A percentile compares a stretch with the other conserved stretches of the same genome.
phyloP scores from a whole-genome alignment of 805 yeast genomes.

The Saccharomycopsis amapae region DNA sequence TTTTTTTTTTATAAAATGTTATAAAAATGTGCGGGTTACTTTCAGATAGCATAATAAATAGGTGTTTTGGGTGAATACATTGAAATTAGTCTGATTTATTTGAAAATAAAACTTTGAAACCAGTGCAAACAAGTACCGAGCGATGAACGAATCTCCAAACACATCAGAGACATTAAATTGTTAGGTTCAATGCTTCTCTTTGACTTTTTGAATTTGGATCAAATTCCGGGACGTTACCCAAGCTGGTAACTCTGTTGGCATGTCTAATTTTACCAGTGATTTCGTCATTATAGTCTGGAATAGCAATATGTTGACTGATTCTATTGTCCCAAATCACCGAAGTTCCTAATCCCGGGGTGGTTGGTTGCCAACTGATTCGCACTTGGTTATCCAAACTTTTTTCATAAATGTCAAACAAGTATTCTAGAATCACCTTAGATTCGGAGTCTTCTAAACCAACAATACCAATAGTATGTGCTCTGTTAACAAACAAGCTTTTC shows the following conservation, averaged over 20 bases:
- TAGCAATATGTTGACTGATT: conserved; percentile 45
- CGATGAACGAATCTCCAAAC: no score
- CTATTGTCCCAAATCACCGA: conserved; percentile 59
- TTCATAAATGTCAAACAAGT: conserved; percentile 40
- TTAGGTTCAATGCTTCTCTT: conserved; percentile 42
- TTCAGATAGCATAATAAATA: no score
- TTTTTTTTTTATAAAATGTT: no score
- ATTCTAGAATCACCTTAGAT: conserved; percentile 39
- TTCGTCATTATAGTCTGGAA: conserved; percentile 33
- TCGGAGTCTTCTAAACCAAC: conserved; percentile 47
- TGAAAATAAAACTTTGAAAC: no score
- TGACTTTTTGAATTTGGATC: conserved; percentile 45
- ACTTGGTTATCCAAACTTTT: conserved; percentile 49
- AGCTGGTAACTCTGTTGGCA: conserved; percentile 46
- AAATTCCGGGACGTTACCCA: conserved; percentile 48
- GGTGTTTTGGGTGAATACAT: no score
- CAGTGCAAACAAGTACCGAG: no score
- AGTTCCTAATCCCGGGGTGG: conserved; percentile 38
- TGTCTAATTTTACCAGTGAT: conserved; percentile 38
- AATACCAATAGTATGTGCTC: conserved; percentile 43
- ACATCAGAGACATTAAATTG: background rate
- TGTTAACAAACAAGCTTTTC: conserved; percentile 50
- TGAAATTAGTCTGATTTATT: no score
- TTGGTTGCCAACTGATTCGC: conserved; percentile 43
- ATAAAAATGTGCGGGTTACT: no score